A percentile compares a stretch with the other conserved stretches of the same genome.
phyloP scores from a whole-genome alignment of 2,329 filamentous ascomycete species.

The Nemania abortiva region DNA sequence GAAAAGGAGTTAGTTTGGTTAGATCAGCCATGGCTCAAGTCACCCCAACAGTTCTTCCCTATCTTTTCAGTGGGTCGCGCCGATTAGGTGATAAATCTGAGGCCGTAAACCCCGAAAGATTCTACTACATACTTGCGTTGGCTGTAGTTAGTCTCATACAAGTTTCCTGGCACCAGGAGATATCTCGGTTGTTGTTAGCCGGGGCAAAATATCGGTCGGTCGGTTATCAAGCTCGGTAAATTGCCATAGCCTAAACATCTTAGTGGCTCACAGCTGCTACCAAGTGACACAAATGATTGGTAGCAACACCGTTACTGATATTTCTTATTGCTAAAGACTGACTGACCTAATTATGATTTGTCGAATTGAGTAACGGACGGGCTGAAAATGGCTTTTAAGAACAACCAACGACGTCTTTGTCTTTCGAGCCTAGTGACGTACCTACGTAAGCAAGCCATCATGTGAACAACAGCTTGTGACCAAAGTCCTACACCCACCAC shows the following conservation, averaged over 20 bases:
- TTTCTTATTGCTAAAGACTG: background rate
- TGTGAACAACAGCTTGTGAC: background rate
- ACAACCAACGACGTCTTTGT: background rate
- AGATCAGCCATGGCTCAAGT: background rate
- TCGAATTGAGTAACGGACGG: conserved; percentile 10
- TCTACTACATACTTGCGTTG: background rate
- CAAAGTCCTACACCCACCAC: background rate
- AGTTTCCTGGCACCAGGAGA: background rate
- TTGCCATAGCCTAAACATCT: conserved; percentile 32
- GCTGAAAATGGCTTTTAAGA: conserved; percentile 1
- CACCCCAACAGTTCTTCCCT: no score
- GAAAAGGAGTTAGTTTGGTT: background rate
- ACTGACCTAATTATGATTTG: background rate
- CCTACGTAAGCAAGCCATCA: background rate
- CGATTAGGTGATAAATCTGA: background rate
- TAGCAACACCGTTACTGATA: background rate
- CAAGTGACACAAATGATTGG: background rate
- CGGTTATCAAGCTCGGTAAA: conserved; percentile 37
- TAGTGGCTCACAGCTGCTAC: background rate
- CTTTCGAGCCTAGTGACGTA: background rate
- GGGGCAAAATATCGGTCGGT: conserved; percentile 33
- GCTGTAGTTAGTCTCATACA: background rate
- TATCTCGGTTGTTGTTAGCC: conserved; percentile 14
- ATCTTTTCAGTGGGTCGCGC: background rate
- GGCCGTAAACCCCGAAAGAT: background rate